Conservation (phyloP, 106 monocot genomes). For the Phalaenopsis aphrodite region DNA sequence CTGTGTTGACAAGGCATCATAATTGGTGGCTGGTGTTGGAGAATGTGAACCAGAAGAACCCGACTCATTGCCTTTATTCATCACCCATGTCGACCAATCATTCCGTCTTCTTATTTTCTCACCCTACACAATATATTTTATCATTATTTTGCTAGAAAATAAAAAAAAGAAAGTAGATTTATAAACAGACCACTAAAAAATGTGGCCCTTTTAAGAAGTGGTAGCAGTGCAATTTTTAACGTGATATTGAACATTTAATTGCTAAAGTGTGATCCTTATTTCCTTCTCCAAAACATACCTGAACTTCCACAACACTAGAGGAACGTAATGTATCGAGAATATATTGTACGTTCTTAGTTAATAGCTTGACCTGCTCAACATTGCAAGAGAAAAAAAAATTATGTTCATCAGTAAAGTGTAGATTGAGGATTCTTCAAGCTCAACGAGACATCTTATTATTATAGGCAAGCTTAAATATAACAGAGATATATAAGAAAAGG, state of each 20-base stretch:
- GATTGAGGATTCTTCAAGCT: background rate
- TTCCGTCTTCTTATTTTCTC: constrained; percentile 47
- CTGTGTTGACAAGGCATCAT: constrained; percentile 9
- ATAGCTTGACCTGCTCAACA: constrained; percentile 42
- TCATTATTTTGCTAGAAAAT: background rate
- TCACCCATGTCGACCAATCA: constrained; percentile 50
- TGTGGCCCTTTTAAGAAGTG: no score
- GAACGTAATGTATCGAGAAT: constrained; percentile 51
- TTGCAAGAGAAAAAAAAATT: background rate
- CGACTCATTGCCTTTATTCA: constrained; percentile 8
- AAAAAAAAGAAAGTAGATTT: no score
- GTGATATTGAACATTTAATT: background rate
- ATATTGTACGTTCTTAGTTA: constrained; percentile 48
- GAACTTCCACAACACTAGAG: constrained; percentile 55
- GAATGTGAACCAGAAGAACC: constrained; percentile 4
- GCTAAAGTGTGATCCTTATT: background rate
- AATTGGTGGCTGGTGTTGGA: background rate
- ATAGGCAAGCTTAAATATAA: no score
- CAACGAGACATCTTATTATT: background rate
- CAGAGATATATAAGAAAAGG: no score
- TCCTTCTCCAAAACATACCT: constrained; percentile 25
- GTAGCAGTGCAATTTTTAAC: no score
- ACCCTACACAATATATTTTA: constrained; percentile 22
- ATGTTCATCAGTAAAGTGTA: background rate
- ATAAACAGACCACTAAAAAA: no score